phyloP scores from a whole-genome alignment of 495 filamentous ascomycete genomes.

The Aspergillus leporis region DNA sequence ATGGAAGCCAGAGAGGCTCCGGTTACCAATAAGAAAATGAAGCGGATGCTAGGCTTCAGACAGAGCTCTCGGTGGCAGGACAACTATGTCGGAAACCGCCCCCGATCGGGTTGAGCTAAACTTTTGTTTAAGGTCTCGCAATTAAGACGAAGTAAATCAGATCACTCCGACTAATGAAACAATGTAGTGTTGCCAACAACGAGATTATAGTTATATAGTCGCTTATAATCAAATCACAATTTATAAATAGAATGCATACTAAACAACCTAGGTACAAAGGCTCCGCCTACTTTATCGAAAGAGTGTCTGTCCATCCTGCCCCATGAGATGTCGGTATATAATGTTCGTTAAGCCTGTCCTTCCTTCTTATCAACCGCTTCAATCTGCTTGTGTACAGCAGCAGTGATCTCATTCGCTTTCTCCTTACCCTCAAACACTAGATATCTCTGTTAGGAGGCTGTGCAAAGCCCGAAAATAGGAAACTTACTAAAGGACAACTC shows the following conservation, averaged over 20 bases:
- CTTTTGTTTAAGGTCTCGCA: too few relatives aligned
- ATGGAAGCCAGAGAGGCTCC: constrained; percentile 58
- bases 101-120: too few relatives aligned
- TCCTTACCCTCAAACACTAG: constrained; percentile 57
- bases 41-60: constrained; percentile 56
- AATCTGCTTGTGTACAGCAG: constrained; percentile 47
- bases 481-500: constrained; percentile 63
- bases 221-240: too few relatives aligned
- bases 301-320: too few relatives aligned
- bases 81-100: not conserved
- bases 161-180: too few relatives aligned
- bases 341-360: not conserved
- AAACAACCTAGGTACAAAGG: too few relatives aligned
- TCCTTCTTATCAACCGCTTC: constrained; percentile 16
- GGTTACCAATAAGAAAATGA: constrained; percentile 58
- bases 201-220: too few relatives aligned
- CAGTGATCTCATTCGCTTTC: constrained; percentile 45
- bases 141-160: too few relatives aligned
- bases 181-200: too few relatives aligned
- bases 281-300: too few relatives aligned
- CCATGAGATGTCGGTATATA: too few relatives aligned
- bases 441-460: constrained; percentile 8
- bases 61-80: constrained; percentile 44
- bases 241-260: too few relatives aligned
- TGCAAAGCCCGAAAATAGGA: not conserved